Evolutionary conservation across 176 grass and related monocot genomes (phyloP).

Genomic region (Sorghum bicolor): DNA sequence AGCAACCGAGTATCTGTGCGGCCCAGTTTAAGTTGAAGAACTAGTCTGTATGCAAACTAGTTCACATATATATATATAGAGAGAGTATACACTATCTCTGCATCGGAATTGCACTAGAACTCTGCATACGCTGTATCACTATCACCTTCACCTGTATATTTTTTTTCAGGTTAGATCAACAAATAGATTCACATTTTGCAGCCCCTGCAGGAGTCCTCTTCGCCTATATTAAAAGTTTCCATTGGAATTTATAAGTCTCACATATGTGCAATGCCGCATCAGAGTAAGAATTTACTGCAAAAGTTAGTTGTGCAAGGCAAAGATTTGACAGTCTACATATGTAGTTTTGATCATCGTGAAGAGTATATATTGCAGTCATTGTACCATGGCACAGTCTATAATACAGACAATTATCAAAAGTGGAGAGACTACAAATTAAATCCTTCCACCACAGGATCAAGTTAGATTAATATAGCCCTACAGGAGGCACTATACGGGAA

Average conservation of each 20-base stretch:
- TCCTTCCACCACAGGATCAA: slow-evolving; percentile 61
- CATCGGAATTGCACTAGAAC: background rate
- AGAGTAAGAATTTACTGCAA: background rate
- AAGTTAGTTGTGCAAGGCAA: background rate
- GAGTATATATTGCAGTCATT: slow-evolving; percentile 35
- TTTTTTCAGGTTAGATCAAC: slow-evolving; percentile 14
- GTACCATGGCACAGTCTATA: slow-evolving; percentile 47
- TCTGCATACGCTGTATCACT: background rate
- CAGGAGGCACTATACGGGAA: slow-evolving; percentile 39
- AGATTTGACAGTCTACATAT: slow-evolving; percentile 16
- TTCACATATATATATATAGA: background rate
- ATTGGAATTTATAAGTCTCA: background rate
- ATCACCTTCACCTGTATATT: background rate
- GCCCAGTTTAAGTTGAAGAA: slow-evolving; percentile 2
- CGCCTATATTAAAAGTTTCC: background rate
- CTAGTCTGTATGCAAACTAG: background rate
- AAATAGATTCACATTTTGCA: background rate
- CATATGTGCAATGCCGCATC: background rate
- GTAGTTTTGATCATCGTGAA: slow-evolving; percentile 20
- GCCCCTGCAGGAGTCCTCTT: background rate
- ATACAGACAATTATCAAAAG: slow-evolving; percentile 67
- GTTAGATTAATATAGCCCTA: slow-evolving; percentile 47
- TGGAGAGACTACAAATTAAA: slow-evolving; percentile 72
- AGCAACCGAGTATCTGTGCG: background rate
- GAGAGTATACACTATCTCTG: background rate